phyloP scores from a whole-genome alignment of 768 basidiomycete genomes.

The Lanmaoa rubissima region DNA sequence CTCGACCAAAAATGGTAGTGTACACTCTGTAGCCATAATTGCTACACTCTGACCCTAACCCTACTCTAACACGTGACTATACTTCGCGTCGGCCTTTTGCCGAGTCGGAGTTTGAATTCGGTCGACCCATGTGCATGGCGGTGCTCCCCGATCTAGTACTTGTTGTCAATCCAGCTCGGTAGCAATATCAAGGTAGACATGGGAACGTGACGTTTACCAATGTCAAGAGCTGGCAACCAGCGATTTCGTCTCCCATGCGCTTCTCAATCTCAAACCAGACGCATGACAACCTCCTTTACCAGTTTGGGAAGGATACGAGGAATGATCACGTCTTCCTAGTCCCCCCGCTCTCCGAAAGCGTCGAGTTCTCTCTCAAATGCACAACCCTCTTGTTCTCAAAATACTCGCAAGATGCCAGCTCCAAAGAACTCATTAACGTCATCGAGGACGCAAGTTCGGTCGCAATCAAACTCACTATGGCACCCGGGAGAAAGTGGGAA shows the following conservation, averaged over 20 bases:
- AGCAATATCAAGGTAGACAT: no score
- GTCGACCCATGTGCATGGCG: no score
- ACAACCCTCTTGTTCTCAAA: slow-evolving; percentile 17
- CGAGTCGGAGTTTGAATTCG: no score
- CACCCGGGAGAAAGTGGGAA: slow-evolving; percentile 44
- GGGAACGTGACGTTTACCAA: background rate
- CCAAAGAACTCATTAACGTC: slow-evolving; percentile 19
- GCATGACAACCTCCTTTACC: slow-evolving; percentile 24
- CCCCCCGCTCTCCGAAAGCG: slow-evolving; percentile 24
- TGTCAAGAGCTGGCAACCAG: no score
- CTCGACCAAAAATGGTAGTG: no score
- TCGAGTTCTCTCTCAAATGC: slow-evolving; percentile 19
- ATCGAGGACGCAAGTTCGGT: slow-evolving; percentile 11
- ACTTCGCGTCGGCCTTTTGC: no score
- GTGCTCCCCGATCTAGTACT: no score
- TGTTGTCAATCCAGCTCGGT: no score
- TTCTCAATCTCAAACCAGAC: slow-evolving; percentile 41
- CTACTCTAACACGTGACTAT: no score
- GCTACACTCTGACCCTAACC: no score
- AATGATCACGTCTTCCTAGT: slow-evolving; percentile 16
- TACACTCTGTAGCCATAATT: no score
- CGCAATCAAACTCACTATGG: slow-evolving; percentile 22
- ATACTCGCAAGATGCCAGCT: slow-evolving; percentile 11
- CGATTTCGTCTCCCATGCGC: slow-evolving; percentile 10
- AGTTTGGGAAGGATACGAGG: background rate